Conservation (phyloP, 345 rosid species). For the Populus ilicifolia region DNA sequence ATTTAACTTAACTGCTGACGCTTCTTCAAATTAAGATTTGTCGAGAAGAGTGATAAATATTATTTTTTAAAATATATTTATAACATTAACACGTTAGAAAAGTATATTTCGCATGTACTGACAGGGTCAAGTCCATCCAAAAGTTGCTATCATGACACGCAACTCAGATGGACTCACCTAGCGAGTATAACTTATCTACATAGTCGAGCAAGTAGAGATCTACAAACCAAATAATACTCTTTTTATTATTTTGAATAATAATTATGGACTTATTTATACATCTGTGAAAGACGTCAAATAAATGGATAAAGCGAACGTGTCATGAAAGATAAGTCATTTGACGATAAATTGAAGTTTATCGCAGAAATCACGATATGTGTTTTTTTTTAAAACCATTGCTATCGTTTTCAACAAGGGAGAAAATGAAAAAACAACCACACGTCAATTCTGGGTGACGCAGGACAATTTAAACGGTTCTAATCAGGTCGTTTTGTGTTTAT, state of each 20-base stretch:
- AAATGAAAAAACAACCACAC: conserved; percentile 5
- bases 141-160: neutral
- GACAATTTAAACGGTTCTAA: conserved; percentile 36
- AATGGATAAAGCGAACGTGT: conserved; percentile 19
- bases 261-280: neutral
- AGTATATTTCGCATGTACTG: no score
- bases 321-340: neutral
- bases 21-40: no score
- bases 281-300: conserved; percentile 22
- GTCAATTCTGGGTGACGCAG: conserved; percentile 45
- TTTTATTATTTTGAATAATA: neutral
- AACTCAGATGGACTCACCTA: neutral
- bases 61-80: no score
- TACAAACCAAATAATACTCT: neutral
- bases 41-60: no score
- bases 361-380: neutral
- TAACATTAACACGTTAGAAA: no score
- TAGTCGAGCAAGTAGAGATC: conserved; percentile 10
- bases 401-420: neutral
- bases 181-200: neutral
- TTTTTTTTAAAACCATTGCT: neutral
- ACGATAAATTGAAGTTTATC: neutral
- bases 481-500: conserved; percentile 27
- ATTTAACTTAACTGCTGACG: no score
- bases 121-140: neutral